Evolutionary conservation across 352 stramenopile genomes (phyloP), one percentile per base, ranked within the genome.

Genomic region (Pythium dissotocum): DNA sequence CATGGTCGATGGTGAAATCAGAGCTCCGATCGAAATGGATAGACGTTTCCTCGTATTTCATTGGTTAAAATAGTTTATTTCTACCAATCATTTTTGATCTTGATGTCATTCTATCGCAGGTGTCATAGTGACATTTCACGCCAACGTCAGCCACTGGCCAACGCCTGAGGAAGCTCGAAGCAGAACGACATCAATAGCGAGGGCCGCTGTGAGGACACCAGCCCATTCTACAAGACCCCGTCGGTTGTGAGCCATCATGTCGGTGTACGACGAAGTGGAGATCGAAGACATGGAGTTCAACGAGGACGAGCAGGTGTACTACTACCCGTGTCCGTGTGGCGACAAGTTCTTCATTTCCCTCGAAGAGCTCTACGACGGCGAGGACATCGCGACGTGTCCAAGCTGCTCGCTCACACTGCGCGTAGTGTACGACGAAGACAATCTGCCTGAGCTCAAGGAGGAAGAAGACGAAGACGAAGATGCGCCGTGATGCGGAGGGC

Each of bases 241-340:
- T 6, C 32, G 55, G 21, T 2, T 49, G 30, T 33, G 16, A 58
- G 54, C 26, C 4, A 60, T 24, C 24, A 95, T 96, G 86, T 89
- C 87, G 40, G 83, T 99, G 61, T 99, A 99, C 79, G 97, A 99
- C 82, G 97, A 99, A 79, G 93, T 99, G 38, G 94, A 98, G 85
- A 97, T 99, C 70, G 94, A 98, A 78, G 97, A 99, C 76, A 99
- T 99, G 93, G 89, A 94, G 58, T 99, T 95, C 80, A 87, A 99
- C 70, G 85, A 83, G n/a, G 81, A 93, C 6, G 93, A 96, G 63
- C 82, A 97, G 68, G 85, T 93, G 56, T 99, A 98, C 75, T 98
- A 94, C 65, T 99, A 99, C 72, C 96, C 93, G 30, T 99, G 97
- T 80, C 97, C 97, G 6, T 99, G 97, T 72, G 97, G 97, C 21